phyloP scores from a whole-genome alignment of 768 basidiomycete species.

The Russula earlei region DNA sequence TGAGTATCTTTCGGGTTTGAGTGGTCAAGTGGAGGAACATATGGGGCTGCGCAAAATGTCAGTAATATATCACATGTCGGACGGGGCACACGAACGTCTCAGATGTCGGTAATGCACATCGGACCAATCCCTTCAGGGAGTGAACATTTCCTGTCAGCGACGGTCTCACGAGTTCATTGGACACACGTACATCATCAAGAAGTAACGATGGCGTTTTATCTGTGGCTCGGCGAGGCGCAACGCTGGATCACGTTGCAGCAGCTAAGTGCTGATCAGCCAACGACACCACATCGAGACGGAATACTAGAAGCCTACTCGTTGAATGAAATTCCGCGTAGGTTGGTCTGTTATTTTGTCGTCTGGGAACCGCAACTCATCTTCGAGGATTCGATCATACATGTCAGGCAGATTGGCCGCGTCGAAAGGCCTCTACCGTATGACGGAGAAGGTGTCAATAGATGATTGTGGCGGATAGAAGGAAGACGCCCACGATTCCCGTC shows the following conservation, averaged over 20 bases:
- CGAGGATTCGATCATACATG: constrained; percentile 89
- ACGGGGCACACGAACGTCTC: constrained; percentile 53
- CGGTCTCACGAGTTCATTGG: constrained; percentile 33
- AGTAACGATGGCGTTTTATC: constrained; percentile 91
- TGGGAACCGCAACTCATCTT: constrained; percentile 83
- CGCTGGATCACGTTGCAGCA: constrained; percentile 87
- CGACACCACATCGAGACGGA: not conserved
- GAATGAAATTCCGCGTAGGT: constrained; percentile 89
- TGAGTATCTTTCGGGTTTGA: constrained; percentile 90
- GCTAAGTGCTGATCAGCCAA: constrained; percentile 27
- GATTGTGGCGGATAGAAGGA: not conserved
- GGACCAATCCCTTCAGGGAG: constrained; percentile 74
- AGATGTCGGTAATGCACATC: constrained; percentile 91
- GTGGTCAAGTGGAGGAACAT: constrained; percentile 86
- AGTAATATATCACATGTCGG: constrained; percentile 10
- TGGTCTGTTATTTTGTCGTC: constrained; percentile 85
- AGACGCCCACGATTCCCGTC: constrained; percentile 74
- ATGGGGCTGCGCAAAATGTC: constrained; percentile 50
- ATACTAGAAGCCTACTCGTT: constrained; percentile 56
- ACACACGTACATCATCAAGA: constrained; percentile 59
- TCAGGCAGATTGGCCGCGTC: constrained; percentile 89
- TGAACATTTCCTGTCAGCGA: constrained; percentile 13
- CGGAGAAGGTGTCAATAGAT: constrained; percentile 14
- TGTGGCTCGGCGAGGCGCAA: constrained; percentile 87
- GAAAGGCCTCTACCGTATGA: constrained; percentile 68